Evolutionary conservation across 225 moss, liverwort and hornwort species (phyloP).

Genomic region (Physcomitrium patens): DNA sequence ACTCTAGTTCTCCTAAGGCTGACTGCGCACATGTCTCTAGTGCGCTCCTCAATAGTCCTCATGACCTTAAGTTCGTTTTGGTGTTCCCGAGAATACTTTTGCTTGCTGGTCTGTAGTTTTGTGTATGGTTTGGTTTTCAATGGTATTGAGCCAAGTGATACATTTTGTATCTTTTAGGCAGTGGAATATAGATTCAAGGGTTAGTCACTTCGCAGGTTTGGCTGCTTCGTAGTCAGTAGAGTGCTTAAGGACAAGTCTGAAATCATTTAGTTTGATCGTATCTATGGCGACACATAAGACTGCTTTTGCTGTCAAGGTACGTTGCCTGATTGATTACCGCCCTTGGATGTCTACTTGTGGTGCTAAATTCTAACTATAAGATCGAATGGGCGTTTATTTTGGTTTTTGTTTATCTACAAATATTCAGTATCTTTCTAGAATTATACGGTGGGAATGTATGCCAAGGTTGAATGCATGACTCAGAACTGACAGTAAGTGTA

Average conservation of each 20-base stretch:
- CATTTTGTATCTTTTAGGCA: slow-evolving; percentile 30
- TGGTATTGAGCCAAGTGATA: slow-evolving; percentile 30
- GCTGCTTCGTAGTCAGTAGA: slow-evolving; percentile 22
- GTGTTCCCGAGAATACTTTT: slow-evolving; percentile 17
- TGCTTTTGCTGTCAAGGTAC: slow-evolving; percentile 42
- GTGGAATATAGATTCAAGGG: slow-evolving; percentile 21
- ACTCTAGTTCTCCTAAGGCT: slow-evolving; percentile 83
- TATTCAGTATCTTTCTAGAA: slow-evolving; percentile 20
- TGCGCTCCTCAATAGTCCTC: slow-evolving; percentile 42
- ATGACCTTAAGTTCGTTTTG: slow-evolving; percentile 24
- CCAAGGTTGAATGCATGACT: slow-evolving; percentile 3
- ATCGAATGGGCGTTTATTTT: background rate
- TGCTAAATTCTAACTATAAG: background rate
- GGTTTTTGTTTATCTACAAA: slow-evolving; percentile 17
- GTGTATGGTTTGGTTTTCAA: slow-evolving; percentile 4
- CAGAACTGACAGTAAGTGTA: slow-evolving; percentile 69
- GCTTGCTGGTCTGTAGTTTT: slow-evolving; percentile 25
- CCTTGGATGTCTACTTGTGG: slow-evolving; percentile 15
- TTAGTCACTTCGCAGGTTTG: slow-evolving; percentile 24
- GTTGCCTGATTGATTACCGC: slow-evolving; percentile 33
- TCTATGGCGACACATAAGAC: slow-evolving; percentile 31
- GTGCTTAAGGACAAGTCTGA: background rate
- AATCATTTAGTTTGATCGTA: slow-evolving; percentile 35
- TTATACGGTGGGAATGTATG: slow-evolving; percentile 25
- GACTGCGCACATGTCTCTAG: slow-evolving; percentile 51